A percentile compares a stretch with the other conserved stretches of the same genome.
These are phyloP conservation scores for Hortiboletus campestris DNA, from an alignment of 768 basidiomycete genomes.

Conservation along the genomic window DNA sequence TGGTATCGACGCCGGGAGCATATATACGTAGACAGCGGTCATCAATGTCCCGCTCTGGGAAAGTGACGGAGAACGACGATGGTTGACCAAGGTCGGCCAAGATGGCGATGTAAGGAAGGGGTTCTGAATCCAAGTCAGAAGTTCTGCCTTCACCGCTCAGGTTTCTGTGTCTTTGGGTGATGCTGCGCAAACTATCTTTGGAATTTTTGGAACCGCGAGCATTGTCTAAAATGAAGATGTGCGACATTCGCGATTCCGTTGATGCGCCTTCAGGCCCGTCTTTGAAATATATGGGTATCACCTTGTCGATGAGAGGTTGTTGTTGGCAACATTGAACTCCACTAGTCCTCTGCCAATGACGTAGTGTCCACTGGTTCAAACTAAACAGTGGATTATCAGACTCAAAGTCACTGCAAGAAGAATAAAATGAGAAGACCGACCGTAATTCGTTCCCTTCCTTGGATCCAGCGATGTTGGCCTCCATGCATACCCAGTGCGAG, in stretches of 20 bases:
- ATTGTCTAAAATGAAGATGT: constrained; percentile 21
- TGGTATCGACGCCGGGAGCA: neutral
- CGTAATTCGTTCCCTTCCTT: neutral
- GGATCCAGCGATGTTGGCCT: neutral
- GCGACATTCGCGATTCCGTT: neutral
- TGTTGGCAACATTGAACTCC: constrained; percentile 15
- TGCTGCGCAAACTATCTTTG: neutral
- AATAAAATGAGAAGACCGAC: neutral
- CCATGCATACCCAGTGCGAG: constrained; percentile 18
- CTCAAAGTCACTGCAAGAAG: neutral
- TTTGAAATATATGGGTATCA: constrained; percentile 15
- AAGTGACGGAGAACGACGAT: constrained; percentile 1
- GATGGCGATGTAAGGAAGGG: constrained; percentile 5
- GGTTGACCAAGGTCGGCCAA: constrained; percentile 9
- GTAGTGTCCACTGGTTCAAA: constrained; percentile 6
- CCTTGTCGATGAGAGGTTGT: constrained; percentile 12
- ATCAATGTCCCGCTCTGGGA: neutral
- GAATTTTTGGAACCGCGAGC: neutral
- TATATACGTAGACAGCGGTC: constrained; percentile 11
- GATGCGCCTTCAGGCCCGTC: neutral
- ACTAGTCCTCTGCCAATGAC: constrained; percentile 16
- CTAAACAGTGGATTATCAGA: neutral
- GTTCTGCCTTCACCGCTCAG: too few relatives aligned
- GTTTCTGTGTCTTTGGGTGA: neutral
- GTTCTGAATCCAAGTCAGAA: neutral